Evolutionary conservation across 805 yeast species (phyloP), one percentile per base, ranked within the genome.

Genomic region (Starmerella sirachaensis): DNA sequence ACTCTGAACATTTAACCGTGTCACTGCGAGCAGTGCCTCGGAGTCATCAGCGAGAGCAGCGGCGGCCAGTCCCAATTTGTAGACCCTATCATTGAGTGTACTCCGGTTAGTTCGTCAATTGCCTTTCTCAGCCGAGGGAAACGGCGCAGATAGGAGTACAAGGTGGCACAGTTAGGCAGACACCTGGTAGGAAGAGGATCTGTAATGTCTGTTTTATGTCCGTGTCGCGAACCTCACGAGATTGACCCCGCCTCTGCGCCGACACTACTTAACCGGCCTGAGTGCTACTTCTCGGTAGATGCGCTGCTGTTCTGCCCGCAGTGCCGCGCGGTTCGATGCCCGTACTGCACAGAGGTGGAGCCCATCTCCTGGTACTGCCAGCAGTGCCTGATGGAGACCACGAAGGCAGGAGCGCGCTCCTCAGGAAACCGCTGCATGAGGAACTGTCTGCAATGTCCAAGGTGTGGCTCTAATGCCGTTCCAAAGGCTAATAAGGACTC

Each of bases 271-370:
- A 29, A 20, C 2, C 25, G 19, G 9, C 5, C 10, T 18, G 43
- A 43, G 30, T 47, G 57, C 17, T 48, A 49, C 21, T 51, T 52
- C 36, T 32, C 49, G 14, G 41, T 57, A 5, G 52, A 52, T 39
- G 35, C 43, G 31, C 50, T 62, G 25, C 61, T 59, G 35, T 62
- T 55, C 42, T 62, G 66, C 42, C 55, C 50, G 18, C 39, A 39
- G n/a, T 62, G 66, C 42, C 47, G 37, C 17, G 44, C 60, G 8
- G 29, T 60, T 11, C 41, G 63, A 13, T 62, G 66, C 45, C 58
- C 51, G 21, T 47, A 50, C 16, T 62, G 67, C 38, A 52, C 59
- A 2, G 54, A 50, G 13, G 48, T 46, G 13, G 64, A 60, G 32
- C 52, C 62, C 5, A 56, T 55, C 6, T 38, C 52, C 20, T 41